These are phyloP conservation scores for Leptodontidium sp. DNA, from an alignment of 2,329 filamentous ascomycete genomes.

Conservation along the genomic window DNA sequence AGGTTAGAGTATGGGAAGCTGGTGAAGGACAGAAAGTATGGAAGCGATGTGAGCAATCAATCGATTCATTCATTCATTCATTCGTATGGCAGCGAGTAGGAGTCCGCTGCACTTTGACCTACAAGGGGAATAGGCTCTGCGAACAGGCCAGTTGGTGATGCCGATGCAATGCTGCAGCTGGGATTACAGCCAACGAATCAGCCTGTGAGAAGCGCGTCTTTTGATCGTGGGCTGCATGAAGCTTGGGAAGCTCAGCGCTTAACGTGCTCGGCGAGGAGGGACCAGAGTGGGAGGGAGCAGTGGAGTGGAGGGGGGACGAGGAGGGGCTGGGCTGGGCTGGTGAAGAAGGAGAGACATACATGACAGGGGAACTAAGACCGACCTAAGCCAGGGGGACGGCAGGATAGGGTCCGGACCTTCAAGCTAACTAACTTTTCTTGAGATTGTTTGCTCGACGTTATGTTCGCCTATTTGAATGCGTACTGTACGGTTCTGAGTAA, in stretches of 20 bases:
- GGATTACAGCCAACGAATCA: conserved; percentile 38
- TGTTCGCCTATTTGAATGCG: too few relatives aligned
- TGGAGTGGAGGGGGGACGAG: too few relatives aligned
- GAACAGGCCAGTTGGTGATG: conserved; percentile 31
- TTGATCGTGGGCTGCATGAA: conserved; percentile 39
- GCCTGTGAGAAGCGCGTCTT: conserved; percentile 41
- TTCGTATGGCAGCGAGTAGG: background rate
- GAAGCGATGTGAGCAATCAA: background rate
- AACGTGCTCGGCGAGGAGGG: conserved; percentile 9
- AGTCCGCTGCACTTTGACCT: conserved; percentile 26
- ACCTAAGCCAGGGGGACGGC: background rate
- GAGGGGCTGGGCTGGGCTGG: background rate
- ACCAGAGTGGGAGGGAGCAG: background rate
- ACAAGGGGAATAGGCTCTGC: conserved; percentile 30
- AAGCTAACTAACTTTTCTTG: too few relatives aligned
- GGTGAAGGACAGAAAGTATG: background rate
- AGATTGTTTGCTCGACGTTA: too few relatives aligned
- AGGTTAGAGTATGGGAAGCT: background rate
- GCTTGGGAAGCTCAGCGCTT: conserved; percentile 34
- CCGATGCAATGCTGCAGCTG: conserved; percentile 32
- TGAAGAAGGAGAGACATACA: background rate
- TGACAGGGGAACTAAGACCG: background rate
- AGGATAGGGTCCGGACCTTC: too few relatives aligned
- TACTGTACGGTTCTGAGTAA: too few relatives aligned
- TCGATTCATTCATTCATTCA: background rate